phyloP scores from a whole-genome alignment of 805 yeast species.

The Metschnikowia peoriensis region DNA sequence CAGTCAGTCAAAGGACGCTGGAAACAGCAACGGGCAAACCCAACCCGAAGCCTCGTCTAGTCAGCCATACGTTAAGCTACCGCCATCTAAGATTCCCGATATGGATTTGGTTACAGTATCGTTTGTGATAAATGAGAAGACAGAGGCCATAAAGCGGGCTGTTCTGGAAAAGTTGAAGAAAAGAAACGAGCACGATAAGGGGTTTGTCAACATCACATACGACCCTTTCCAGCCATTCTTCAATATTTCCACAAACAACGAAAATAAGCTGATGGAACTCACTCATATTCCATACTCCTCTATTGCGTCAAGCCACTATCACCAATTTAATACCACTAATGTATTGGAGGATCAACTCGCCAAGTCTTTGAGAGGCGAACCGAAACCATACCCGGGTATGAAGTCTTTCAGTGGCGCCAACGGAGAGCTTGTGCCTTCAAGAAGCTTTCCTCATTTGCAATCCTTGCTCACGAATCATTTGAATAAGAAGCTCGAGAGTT shows the following conservation, averaged over 20 bases:
- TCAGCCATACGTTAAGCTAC: constrained; percentile 83
- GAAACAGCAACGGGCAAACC: constrained; percentile 11
- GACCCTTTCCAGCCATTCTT: constrained; percentile 81
- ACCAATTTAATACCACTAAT: constrained; percentile 61
- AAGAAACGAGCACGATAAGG: constrained; percentile 65
- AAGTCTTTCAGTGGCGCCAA: constrained; percentile 47
- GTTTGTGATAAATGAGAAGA: constrained; percentile 68
- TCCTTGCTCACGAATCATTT: constrained; percentile 32
- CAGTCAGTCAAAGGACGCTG: constrained; percentile 14
- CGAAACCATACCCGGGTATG: constrained; percentile 43
- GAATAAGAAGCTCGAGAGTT: constrained; percentile 20
- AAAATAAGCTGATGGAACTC: constrained; percentile 44
- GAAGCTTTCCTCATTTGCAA: constrained; percentile 49
- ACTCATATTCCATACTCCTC: constrained; percentile 78
- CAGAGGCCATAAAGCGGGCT: constrained; percentile 74
- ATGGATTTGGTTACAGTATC: constrained; percentile 84
- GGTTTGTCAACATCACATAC: constrained; percentile 83
- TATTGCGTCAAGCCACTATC: constrained; percentile 62
- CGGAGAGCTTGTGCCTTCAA: constrained; percentile 49
- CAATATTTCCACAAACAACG: constrained; percentile 57
- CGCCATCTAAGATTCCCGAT: constrained; percentile 91
- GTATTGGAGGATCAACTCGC: constrained; percentile 43
- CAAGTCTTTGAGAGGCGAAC: constrained; percentile 45
- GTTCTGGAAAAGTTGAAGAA: constrained; percentile 80
- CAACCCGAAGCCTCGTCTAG: constrained; percentile 32